Base-by-base conservation (phyloP, 352 stramenopile genomes). In the Globisporangium viniferum region DNA sequence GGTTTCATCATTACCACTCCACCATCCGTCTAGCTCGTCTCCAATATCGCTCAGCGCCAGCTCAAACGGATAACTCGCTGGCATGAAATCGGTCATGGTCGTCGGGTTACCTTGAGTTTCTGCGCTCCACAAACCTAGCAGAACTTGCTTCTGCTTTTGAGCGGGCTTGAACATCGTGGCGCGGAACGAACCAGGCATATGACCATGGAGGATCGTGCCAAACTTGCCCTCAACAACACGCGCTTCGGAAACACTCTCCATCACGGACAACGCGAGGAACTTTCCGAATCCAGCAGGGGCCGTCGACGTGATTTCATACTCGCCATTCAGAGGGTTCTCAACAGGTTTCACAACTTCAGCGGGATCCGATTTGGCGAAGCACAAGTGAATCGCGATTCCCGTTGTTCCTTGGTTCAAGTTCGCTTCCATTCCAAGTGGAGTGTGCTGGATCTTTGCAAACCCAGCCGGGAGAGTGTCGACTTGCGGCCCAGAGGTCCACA, bases 361-460 rank as follows among this genome's bases (percentile, higher is more conserved):
- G 10, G 69, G 66, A 61, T 90, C 79, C 15, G 75, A 79, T 71
- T 93, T 94, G 2, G 82, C 76, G 57, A 86, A 86, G 46, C 83
- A 92, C 24, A 96, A 61, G 59, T 94, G 78, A 64, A 96, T 94
- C 33, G 84, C 74, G 12, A 93, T 82, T 35, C 88, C 84, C 5
- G 31, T 78, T 3, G 88, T 93, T 14, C 88, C 88, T 67, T 94
- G 84, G 53, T 94, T 93, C 63, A 96, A 44, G 67, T 95, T 95
- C 7, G 89, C 89, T 35, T 94, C 86, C 87, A 96, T 95, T 8
- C 89, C 89, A 0, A 96, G 73, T 49, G 89, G 89, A 2, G 89
- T 96, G 53, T 96, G 86, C 62, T 90, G 80, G 41, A 96, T 85
- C 63, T 96, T 96, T 10, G 79, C 91, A 65, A 92, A 96, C 10